Base-by-base conservation (phyloP, 2,329 filamentous ascomycete species). In the Dissoconium aciculare region DNA sequence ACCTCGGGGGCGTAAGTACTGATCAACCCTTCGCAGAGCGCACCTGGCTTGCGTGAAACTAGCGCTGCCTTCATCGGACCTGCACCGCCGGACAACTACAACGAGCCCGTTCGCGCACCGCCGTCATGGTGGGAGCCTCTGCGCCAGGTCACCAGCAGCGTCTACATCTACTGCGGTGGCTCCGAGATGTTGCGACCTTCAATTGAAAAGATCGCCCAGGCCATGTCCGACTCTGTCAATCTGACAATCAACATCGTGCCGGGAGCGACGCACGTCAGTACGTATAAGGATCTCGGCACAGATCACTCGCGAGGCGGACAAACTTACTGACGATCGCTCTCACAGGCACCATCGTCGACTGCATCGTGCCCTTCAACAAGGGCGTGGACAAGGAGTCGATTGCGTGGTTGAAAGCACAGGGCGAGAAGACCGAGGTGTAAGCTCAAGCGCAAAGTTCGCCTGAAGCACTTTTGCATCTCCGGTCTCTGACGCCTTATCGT, bases 11-110 rank as follows among this genome's bases (percentile, higher is more conserved):
- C n/a, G n/a, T n/a, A n/a, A n/a, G n/a, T n/a, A n/a, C n/a, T 55
- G 2, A n/a, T 34, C 41, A 1, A 57, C 60, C 1, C 72, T 67
- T 42, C 46, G 71, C 15, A 60, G 57, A 15, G n/a, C n/a, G n/a
- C n/a, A n/a, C n/a, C 31, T 24, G 33, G 29, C n/a, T 25, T 15
- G n/a, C 11, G n/a, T 14, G 17, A 6, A 6, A 12, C 28, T 9
- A 9, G 10, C 24, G 13, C 6, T 9, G 3, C 12, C 10, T 11
- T 16, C 14, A 4, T 25, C 38, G 42, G 47, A 15, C 11, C 21
- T 12, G 36, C 31, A 19, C 30, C 36, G 13, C 38, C 41, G 4
- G 66, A 71, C 38, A 53, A 59, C 26, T 77, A 74, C 43, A 70
- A 57, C 15, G 64, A 74, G 44, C 55, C 70, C 0, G 52, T 54